Evolutionary conservation across 352 stramenopile genomes (phyloP).

Genomic region (Phytophthora constricta): DNA sequence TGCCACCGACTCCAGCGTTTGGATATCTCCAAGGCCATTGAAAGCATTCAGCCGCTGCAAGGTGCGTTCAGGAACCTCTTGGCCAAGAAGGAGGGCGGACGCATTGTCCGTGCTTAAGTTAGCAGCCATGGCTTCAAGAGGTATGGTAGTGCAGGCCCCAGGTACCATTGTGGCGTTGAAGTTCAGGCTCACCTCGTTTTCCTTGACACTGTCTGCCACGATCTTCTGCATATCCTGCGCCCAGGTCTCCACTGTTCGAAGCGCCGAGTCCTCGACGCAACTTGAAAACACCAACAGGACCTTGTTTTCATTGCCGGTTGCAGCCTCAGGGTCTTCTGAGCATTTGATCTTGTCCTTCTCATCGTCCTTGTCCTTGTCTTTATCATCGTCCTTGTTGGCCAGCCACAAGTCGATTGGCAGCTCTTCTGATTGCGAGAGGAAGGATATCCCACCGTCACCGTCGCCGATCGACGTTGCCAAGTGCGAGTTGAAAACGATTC

Average conservation of each 20-base stretch:
- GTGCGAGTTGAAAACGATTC: neutral
- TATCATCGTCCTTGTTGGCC: neutral
- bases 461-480: neutral
- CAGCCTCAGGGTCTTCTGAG: neutral
- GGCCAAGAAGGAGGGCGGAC: neutral
- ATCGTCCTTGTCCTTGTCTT: neutral
- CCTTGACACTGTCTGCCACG: constrained; percentile 17
- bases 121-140: constrained; percentile 18
- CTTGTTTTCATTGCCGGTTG: constrained; percentile 7
- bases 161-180: constrained; percentile 48
- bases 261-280: constrained; percentile 43
- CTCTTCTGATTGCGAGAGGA: neutral
- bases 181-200: constrained; percentile 10
- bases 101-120: neutral
- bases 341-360: neutral
- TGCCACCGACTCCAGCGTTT: constrained; percentile 19
- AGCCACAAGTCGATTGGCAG: neutral
- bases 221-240: constrained; percentile 33
- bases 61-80: constrained; percentile 26
- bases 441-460: no score
- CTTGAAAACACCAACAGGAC: constrained; percentile 66
- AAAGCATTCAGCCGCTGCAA: constrained; percentile 38
- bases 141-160: constrained; percentile 34
- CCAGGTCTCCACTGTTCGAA: constrained; percentile 52
- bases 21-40: constrained; percentile 34